A percentile compares a stretch with the other conserved stretches of the same genome.
Evolutionary conservation across 2,329 filamentous ascomycete genomes (phyloP).

Genomic region (Cadophora luteo-olivacea): DNA sequence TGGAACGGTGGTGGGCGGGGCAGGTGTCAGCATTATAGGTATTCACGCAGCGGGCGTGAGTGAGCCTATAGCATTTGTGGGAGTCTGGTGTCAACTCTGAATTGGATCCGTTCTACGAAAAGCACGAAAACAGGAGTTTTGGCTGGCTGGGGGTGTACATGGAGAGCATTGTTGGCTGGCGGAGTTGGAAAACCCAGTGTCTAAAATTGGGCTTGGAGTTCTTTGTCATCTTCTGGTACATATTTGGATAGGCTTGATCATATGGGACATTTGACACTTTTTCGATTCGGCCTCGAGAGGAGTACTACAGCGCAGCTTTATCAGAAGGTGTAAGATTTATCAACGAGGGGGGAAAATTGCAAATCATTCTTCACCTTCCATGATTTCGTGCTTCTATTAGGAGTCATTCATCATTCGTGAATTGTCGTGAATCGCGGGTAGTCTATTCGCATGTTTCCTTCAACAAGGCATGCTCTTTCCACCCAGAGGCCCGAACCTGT

Average conservation of each 20-base stretch:
- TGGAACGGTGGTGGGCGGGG: not conserved
- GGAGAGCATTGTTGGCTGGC: slow-evolving; percentile 16
- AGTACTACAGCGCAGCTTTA: not conserved
- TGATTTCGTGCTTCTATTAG: not conserved
- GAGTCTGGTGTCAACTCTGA: not conserved
- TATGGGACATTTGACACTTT: not conserved
- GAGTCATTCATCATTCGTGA: not conserved
- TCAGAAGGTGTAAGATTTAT: not conserved
- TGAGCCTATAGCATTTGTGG: not conserved
- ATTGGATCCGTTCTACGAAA: not conserved
- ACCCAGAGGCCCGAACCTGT: slow-evolving; percentile 56
- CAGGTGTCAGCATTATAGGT: not conserved
- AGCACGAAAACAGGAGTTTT: slow-evolving; percentile 12
- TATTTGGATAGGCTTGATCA: slow-evolving; percentile 10
- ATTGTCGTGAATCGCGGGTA: slow-evolving; percentile 7
- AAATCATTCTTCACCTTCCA: not conserved
- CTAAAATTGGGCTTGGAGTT: slow-evolving; percentile 4
- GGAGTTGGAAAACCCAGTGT: slow-evolving; percentile 10
- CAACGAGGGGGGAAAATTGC: not conserved
- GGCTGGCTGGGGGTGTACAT: slow-evolving; percentile 13
- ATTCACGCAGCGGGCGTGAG: not conserved
- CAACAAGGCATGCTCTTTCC: slow-evolving; percentile 38
- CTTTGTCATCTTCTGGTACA: slow-evolving; percentile 18
- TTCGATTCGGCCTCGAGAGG: not conserved
- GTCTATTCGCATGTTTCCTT: slow-evolving; percentile 28